Evolutionary conservation across 2,329 filamentous ascomycete species (phyloP), one percentile per base, ranked within the genome.

Genomic region (Fusarium xylarioides): DNA sequence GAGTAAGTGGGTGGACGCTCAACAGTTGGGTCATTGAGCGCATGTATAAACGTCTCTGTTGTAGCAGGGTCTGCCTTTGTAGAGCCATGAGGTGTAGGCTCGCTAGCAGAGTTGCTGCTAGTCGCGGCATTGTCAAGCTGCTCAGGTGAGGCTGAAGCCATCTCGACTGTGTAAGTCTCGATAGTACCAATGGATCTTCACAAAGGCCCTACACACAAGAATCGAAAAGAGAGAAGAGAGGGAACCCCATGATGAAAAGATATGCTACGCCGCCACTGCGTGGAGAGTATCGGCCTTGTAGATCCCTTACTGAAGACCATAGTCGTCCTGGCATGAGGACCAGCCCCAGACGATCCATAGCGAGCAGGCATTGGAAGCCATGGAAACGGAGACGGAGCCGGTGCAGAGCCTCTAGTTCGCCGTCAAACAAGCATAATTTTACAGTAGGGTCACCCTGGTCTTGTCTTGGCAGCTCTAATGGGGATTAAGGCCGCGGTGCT

Each of bases 381-480:
- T 35, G 38, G 38, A 7, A n/a, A n/a, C 38, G 11, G 23, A 26
- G n/a, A 4, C 62, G 42, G 64, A 60, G 56, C 43, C 53, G 68
- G 60, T 43, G 57, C 54, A 63, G 64, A 71, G 63, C 63, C 63
- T 60, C 54, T 57, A 57, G 38, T 57, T 54, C 30, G 30, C 46
- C 30, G 44, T 55, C 35, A 65, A 70, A 68, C 71, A 76, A 73
- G 71, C 74, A 76, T 76, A 53, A 58, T 64, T 63, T 63, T 47
- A 67, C 52, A 46, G 52, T 52, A n/a, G 23, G 19, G 30, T 42
- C 28, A 57, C 34, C 62, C 55, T 47, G 26, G 30, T 35, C 52
- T 57, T 57, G 32, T 28, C 70, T 68, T 74, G 70, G 66, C 66
- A 67, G 49, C 70, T 63, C 34, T 44, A 63, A 73, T 53, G 57